Conservation (phyloP, 2,329 filamentous ascomycete species). For the Xylaria polymorpha region DNA sequence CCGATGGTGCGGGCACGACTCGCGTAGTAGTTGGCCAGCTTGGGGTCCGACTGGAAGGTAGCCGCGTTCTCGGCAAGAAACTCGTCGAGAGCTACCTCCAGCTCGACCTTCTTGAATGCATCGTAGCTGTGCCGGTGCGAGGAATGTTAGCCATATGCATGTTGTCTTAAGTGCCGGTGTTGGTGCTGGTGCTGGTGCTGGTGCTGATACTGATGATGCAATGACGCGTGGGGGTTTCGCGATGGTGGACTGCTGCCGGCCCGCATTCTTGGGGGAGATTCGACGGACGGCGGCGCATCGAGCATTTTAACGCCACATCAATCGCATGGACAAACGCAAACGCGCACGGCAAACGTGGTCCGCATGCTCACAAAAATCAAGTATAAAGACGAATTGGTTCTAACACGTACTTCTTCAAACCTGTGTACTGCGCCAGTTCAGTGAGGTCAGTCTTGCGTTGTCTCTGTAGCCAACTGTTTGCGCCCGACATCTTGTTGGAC, state of each 20-base stretch:
- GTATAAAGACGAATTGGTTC: constrained; percentile 20
- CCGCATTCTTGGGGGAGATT: constrained; percentile 27
- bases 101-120: constrained; percentile 79
- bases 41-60: constrained; percentile 71
- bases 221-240: constrained; percentile 41
- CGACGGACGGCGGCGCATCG: constrained; percentile 11
- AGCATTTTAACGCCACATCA: constrained; percentile 11
- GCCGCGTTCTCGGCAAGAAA: constrained; percentile 76
- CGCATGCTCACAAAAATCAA: not conserved
- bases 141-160: constrained; percentile 40
- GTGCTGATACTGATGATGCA: constrained; percentile 39
- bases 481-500: constrained; percentile 67
- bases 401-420: constrained; percentile 75
- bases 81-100: constrained; percentile 79
- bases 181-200: constrained; percentile 4
- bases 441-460: constrained; percentile 85
- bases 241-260: constrained; percentile 39
- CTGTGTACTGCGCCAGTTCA: constrained; percentile 77
- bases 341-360: not conserved
- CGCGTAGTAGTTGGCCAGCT: constrained; percentile 80
- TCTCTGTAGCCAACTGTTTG: constrained; percentile 78
- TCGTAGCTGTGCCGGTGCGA: constrained; percentile 67
- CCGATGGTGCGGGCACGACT: constrained; percentile 68
- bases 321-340: not conserved
- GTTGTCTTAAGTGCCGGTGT: constrained; percentile 33